Evolutionary conservation across 352 stramenopile genomes (phyloP), one percentile per base, ranked within the genome.

Genomic region (Hyaloperonospora arabidopsidis): DNA sequence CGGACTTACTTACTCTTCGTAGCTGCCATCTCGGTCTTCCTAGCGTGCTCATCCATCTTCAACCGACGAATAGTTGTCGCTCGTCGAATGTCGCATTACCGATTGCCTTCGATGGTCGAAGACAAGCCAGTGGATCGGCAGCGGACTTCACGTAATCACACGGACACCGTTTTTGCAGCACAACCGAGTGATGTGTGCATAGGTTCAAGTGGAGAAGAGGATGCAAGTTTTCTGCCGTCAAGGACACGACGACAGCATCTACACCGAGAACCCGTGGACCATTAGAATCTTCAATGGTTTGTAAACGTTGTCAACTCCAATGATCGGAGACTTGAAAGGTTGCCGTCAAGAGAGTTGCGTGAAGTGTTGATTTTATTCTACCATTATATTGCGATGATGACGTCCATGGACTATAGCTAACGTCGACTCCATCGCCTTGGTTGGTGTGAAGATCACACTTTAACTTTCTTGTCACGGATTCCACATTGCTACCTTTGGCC

Each of bases 1-100:
- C 78, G 76, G 32, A 79, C 87, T 25, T 94, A 94, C 60, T 49
- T 94, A 57, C 63, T 92, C 0, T 90, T 92, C 39, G 71, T 94
- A 6, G 81, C 76, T 25, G 78, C 82, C 2, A 92, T 89, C 48
- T 74, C 81, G 1, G 68, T 94, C 8, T 92, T 92, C 54, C 68
- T 94, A 25, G 81, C 81, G 12, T 89, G 81, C 52, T 91, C 83
- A 8, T 89, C 83, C 0, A 55, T 93, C 10, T 78, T 93, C 47
- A 87, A 88, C 32, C 79, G 79, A 12, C 76, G 76, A 57, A 57
- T 91, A 13, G 72, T 89, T 32, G 59, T 89, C 7, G 73, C 76
- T 13, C 73, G 76, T 36, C 57, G 77, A 18, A 86, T 82, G 47
- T 81, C 58, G 1, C 70, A 84, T 19, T 86, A 84, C 46, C 65